These are phyloP conservation scores for Calonectria pauciramosa DNA, from an alignment of 2,329 filamentous ascomycete genomes.

Conservation along the genomic window DNA sequence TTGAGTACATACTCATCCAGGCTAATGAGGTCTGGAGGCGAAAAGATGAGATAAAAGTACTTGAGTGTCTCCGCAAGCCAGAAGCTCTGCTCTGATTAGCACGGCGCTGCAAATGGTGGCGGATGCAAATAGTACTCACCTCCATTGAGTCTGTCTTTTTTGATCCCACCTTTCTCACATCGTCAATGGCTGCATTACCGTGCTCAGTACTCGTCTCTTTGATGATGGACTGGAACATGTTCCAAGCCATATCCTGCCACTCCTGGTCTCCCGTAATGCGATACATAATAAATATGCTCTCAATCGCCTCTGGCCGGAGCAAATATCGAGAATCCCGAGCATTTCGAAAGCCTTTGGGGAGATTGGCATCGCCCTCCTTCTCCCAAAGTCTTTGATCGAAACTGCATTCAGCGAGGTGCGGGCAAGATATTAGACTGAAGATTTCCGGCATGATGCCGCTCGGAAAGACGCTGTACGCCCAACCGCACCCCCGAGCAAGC, in stretches of 20 bases:
- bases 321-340: slow-evolving; percentile 64
- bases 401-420: slow-evolving; percentile 49
- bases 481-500: slow-evolving; percentile 68
- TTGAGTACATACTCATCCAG: slow-evolving; percentile 77
- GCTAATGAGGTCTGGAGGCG: slow-evolving; percentile 72
- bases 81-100: slow-evolving; percentile 67
- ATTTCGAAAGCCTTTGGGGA: slow-evolving; percentile 74
- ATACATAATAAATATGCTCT: slow-evolving; percentile 64
- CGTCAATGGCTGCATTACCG: slow-evolving; percentile 63
- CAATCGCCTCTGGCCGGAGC: slow-evolving; percentile 65
- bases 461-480: slow-evolving; percentile 68
- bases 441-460: slow-evolving; percentile 72
- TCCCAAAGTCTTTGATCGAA: slow-evolving; percentile 50
- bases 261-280: slow-evolving; percentile 62
- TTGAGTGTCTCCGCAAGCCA: slow-evolving; percentile 82
- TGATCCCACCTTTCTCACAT: slow-evolving; percentile 53
- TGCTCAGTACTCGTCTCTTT: slow-evolving; percentile 60
- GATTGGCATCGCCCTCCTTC: slow-evolving; percentile 35
- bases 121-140: slow-evolving; percentile 48
- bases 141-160: slow-evolving; percentile 73
- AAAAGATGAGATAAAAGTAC: slow-evolving; percentile 82
- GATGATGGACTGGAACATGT: slow-evolving; percentile 64
- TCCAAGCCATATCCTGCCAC: slow-evolving; percentile 66
- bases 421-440: slow-evolving; percentile 61
- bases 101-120: slow-evolving; percentile 38